Conservation (phyloP, 2,329 filamentous ascomycete genomes). For the Raffaelea arxii region DNA sequence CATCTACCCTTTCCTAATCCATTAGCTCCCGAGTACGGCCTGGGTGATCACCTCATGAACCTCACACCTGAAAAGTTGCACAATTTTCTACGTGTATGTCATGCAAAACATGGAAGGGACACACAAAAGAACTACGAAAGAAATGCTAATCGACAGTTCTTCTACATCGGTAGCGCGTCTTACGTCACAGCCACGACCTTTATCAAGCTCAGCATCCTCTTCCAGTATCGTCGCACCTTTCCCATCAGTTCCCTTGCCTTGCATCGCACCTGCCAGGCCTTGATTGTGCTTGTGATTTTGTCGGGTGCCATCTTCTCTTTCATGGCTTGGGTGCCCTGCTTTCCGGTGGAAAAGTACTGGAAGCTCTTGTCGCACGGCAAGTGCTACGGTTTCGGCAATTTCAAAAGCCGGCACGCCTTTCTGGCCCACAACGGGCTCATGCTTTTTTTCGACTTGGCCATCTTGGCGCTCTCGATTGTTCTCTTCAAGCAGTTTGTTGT, state of each 20-base stretch:
- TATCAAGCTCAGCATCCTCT: conserved; percentile 16
- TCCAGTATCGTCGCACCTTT: conserved; percentile 18
- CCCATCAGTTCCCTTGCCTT: conserved; percentile 4
- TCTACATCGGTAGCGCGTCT: conserved; percentile 16
- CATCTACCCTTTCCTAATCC: neutral
- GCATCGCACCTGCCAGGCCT: conserved; percentile 8
- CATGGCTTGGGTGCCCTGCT: conserved; percentile 16
- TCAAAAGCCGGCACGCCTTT: conserved; percentile 14
- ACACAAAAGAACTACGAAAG: neutral
- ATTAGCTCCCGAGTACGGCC: conserved; percentile 5
- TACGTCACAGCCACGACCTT: conserved; percentile 16
- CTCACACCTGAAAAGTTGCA: conserved; percentile 3
- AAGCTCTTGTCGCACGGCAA: conserved; percentile 5
- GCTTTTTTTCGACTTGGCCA: conserved; percentile 22
- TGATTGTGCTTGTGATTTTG: conserved; percentile 12
- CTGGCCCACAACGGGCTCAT: conserved; percentile 23
- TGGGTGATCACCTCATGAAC: conserved; percentile 7
- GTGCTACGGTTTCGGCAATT: conserved; percentile 12
- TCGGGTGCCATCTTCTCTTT: conserved; percentile 15
- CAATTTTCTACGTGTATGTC: conserved; percentile 5
- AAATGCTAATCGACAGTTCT: conserved; percentile 6
- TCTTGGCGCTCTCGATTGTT: conserved; percentile 22
- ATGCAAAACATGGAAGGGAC: neutral
- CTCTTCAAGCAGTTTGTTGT: conserved; percentile 21
- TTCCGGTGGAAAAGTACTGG: conserved; percentile 14